These are phyloP conservation scores for Pontederia paniculata DNA, from an alignment of 176 grass and related monocot species.

Conservation along the genomic window DNA sequence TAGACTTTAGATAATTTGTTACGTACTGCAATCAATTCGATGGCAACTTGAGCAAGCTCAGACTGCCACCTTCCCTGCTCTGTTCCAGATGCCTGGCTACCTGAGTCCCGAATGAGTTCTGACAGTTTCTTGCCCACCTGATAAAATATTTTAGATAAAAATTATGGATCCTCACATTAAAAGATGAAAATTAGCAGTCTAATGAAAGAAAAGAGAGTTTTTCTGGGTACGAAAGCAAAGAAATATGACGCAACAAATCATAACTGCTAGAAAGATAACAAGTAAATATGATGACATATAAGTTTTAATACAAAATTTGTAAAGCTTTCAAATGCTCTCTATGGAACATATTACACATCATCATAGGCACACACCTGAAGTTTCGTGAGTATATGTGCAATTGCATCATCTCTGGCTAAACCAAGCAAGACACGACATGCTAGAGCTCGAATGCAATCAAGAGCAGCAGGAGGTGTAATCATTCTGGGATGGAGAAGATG, in stretches of 20 bases:
- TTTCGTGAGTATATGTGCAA: conserved; percentile 95
- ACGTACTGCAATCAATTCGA: conserved; percentile 80
- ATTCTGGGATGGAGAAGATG: conserved; percentile 81
- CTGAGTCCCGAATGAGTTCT: conserved; percentile 83
- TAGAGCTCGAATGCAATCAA: conserved; percentile 84
- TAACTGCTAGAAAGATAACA: too few relatives aligned
- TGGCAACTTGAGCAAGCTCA: conserved; percentile 86
- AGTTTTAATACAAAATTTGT: too few relatives aligned
- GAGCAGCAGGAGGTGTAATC: conserved; percentile 75
- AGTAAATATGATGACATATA: too few relatives aligned
- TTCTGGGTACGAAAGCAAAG: not conserved
- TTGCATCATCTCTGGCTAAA: conserved; percentile 84
- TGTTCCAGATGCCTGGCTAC: conserved; percentile 58
- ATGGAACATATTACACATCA: not conserved
- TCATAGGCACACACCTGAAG: conserved; percentile 47
- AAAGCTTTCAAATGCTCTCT: too few relatives aligned
- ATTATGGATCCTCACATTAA: too few relatives aligned
- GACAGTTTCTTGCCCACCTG: conserved; percentile 98
- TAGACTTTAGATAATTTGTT: not conserved
- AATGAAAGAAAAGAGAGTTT: not conserved
- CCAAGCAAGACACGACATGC: conserved; percentile 93
- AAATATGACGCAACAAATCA: too few relatives aligned
- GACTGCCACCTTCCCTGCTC: conserved; percentile 84
- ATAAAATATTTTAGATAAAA: conserved; percentile 5
- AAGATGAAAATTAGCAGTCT: not conserved